Evolutionary conservation across 768 basidiomycete genomes (phyloP).

Genomic region (Lentinula guzmanii): DNA sequence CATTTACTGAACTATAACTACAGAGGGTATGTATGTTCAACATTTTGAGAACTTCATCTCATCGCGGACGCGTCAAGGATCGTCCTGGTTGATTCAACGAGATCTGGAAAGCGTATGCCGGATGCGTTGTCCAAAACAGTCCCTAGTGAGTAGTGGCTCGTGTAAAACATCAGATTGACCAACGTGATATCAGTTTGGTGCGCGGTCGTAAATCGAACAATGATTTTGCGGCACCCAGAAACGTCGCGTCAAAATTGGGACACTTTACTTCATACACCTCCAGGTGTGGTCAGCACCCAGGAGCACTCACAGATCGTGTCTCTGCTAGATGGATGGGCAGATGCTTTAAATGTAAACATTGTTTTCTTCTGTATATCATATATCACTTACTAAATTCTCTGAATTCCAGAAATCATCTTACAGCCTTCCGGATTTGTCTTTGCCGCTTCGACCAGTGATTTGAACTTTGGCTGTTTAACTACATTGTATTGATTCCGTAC

Average conservation of each 20-base stretch:
- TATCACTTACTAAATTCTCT: neutral
- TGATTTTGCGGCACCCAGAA: constrained; percentile 28
- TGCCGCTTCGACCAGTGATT: constrained; percentile 61
- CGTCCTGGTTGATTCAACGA: constrained; percentile 87
- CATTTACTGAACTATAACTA: constrained; percentile 57
- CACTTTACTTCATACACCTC: constrained; percentile 60
- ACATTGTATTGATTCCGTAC: neutral
- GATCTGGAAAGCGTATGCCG: constrained; percentile 89
- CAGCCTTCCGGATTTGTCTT: constrained; percentile 46
- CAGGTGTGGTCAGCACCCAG: constrained; percentile 57
- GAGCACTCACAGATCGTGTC: constrained; percentile 78
- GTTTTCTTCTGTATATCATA: neutral
- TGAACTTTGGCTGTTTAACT: neutral
- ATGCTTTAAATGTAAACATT: constrained; percentile 51
- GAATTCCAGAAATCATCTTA: constrained; percentile 63
- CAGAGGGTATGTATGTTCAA: constrained; percentile 47
- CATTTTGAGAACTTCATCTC: neutral
- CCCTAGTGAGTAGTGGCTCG: constrained; percentile 33
- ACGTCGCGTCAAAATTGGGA: constrained; percentile 40
- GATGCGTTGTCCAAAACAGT: constrained; percentile 92
- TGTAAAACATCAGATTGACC: too few relatives aligned
- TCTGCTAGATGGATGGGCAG: constrained; percentile 63
- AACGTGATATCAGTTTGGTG: constrained; percentile 59
- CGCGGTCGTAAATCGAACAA: constrained; percentile 72
- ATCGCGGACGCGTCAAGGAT: constrained; percentile 38